These are phyloP conservation scores for Rubroshorea leprosula DNA, from an alignment of 345 rosid species.

Conservation along the genomic window DNA sequence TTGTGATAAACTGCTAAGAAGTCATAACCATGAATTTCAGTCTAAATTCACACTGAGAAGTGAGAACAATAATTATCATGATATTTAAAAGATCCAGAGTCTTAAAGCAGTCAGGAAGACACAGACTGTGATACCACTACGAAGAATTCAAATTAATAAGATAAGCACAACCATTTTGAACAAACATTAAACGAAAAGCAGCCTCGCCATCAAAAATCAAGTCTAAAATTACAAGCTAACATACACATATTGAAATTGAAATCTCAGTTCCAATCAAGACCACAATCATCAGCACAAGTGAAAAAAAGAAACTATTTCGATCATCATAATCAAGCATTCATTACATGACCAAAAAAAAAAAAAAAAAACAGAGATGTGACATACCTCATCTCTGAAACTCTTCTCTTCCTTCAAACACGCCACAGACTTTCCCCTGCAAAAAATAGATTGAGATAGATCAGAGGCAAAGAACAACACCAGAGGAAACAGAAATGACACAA, in stretches of 20 bases:
- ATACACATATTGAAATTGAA: no score
- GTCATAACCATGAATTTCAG: not conserved
- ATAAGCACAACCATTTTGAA: no score
- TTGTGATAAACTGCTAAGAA: not conserved
- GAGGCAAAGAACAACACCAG: not conserved
- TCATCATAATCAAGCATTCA: not conserved
- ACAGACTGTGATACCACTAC: no score
- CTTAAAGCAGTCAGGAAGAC: not conserved
- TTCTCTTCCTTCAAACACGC: not conserved
- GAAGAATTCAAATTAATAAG: no score
- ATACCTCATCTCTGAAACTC: constrained; percentile 30
- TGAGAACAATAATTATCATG: not conserved
- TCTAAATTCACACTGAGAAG: no score
- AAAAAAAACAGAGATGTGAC: not conserved
- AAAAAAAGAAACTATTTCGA: not conserved
- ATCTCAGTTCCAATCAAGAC: no score
- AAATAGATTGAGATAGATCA: not conserved
- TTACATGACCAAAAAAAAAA: not conserved
- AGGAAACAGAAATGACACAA: not conserved
- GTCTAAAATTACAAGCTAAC: not conserved
- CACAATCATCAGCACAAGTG: not conserved
- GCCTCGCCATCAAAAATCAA: no score
- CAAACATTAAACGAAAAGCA: no score
- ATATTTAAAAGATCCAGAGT: not conserved
- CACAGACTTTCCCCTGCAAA: constrained; percentile 10